Conservation (phyloP, 2,329 filamentous ascomycete species). For the Ceratocystis smalleyi region DNA sequence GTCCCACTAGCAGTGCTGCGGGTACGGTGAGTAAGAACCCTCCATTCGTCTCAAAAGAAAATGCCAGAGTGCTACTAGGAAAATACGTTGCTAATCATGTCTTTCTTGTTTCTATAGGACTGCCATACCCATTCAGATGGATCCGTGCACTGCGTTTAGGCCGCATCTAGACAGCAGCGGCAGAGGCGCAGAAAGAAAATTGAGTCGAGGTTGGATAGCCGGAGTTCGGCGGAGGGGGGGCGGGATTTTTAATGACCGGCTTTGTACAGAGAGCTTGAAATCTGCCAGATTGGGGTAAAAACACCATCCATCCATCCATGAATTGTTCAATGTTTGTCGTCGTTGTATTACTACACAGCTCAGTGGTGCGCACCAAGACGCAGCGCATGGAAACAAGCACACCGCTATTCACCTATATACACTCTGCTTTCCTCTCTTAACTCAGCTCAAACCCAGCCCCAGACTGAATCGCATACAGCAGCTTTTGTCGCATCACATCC, state of each 20-base stretch:
- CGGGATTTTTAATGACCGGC: too few species aligned
- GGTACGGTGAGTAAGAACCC: conserved; percentile 22
- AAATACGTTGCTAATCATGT: background rate
- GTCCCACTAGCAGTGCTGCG: conserved; percentile 29
- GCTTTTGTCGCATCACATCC: conserved; percentile 53
- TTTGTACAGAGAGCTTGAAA: background rate
- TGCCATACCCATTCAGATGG: conserved; percentile 30
- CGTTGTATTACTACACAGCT: too few species aligned
- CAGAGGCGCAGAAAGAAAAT: background rate
- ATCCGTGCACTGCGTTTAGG: conserved; percentile 25
- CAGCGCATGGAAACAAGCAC: too few species aligned
- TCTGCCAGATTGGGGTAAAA: too few species aligned
- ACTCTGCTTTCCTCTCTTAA: conserved; percentile 22
- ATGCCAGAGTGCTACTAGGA: background rate
- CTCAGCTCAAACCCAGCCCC: conserved; percentile 85
- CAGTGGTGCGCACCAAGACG: too few species aligned
- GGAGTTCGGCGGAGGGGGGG: background rate
- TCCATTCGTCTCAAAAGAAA: background rate
- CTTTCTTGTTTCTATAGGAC: conserved; percentile 37
- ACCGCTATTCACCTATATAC: too few species aligned
- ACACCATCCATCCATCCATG: too few species aligned
- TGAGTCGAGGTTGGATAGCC: background rate
- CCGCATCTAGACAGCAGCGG: background rate
- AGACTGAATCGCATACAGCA: conserved; percentile 78
- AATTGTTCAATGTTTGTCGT: background rate